A percentile compares a stretch with the other conserved stretches of the same genome.
Conservation (phyloP, 148 eudicot species). For the Amaranthus palmeri region DNA sequence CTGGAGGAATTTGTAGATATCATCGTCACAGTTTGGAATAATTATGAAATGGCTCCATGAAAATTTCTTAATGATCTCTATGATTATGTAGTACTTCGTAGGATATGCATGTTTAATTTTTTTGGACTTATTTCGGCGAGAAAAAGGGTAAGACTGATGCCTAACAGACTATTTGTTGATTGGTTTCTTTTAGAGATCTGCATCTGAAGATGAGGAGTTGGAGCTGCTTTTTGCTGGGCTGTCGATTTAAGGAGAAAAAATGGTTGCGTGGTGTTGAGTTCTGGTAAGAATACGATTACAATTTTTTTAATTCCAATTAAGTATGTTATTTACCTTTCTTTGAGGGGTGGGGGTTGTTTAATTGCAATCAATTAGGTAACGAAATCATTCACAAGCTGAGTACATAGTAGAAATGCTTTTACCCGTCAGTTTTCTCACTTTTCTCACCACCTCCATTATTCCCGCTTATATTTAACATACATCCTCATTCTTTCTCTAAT, state of each 20-base stretch:
- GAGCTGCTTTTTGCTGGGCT: constrained; percentile 80
- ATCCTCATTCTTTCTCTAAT: no score
- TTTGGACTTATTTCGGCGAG: not conserved
- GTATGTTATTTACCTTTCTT: no score
- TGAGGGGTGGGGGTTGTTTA: no score
- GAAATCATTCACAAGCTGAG: no score
- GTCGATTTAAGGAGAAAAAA: constrained; percentile 38
- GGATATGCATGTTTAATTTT: not conserved
- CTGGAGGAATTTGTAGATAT: no score
- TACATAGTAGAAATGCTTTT: no score
- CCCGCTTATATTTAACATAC: no score
- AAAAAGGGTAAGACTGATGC: constrained; percentile 6
- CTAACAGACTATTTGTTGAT: constrained; percentile 7
- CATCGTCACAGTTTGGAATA: not conserved
- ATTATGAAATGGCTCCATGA: constrained; percentile 2
- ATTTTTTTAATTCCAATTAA: not conserved
- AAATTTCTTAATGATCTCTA: not conserved
- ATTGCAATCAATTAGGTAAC: no score
- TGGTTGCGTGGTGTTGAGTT: not conserved
- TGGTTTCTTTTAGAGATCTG: constrained; percentile 48
- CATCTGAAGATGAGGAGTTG: constrained; percentile 72
- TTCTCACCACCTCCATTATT: no score
- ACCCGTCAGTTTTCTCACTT: no score
- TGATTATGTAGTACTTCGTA: not conserved
- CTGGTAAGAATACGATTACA: constrained; percentile 1